A percentile compares a stretch with the other conserved stretches of the same genome.
phyloP scores from a whole-genome alignment of 2,329 filamentous ascomycete species.

The Phaeosphaeriaceae sp. region DNA sequence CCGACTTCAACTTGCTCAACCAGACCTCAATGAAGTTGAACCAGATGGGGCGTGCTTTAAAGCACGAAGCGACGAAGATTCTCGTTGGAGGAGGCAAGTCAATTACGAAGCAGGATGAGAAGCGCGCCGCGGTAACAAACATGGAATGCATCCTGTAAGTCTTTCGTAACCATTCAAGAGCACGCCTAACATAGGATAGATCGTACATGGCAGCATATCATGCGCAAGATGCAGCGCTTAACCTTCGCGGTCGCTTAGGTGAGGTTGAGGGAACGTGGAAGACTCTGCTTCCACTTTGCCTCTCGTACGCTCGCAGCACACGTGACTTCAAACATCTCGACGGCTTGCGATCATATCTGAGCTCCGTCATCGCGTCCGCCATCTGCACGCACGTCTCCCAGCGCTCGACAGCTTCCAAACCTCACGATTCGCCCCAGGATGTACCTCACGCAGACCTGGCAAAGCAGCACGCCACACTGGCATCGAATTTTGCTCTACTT shows the following conservation, averaged over 20 bases:
- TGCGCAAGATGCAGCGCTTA: slow-evolving; percentile 38
- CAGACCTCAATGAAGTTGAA: slow-evolving; percentile 50
- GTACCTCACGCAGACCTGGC: slow-evolving; percentile 28
- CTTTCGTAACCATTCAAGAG: not conserved
- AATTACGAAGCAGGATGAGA: slow-evolving; percentile 41
- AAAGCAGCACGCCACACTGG: slow-evolving; percentile 26
- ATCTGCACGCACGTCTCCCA: slow-evolving; percentile 45
- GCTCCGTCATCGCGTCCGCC: slow-evolving; percentile 48
- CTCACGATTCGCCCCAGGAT: slow-evolving; percentile 40
- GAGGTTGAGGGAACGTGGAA: slow-evolving; percentile 48
- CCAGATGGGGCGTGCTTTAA: slow-evolving; percentile 53
- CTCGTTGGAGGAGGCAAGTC: slow-evolving; percentile 31
- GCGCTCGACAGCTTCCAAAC: slow-evolving; percentile 25
- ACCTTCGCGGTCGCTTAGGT: slow-evolving; percentile 37
- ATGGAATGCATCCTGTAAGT: slow-evolving; percentile 55
- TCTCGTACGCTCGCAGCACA: slow-evolving; percentile 40
- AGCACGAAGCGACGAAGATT: slow-evolving; percentile 53
- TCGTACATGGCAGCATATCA: slow-evolving; percentile 49
- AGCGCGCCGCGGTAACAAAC: slow-evolving; percentile 50
- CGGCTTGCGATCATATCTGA: slow-evolving; percentile 51
- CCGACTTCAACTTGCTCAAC: slow-evolving; percentile 46
- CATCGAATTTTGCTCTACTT: slow-evolving; percentile 36
- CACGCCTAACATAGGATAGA: slow-evolving; percentile 30
- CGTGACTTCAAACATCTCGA: slow-evolving; percentile 47
- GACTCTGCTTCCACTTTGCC: slow-evolving; percentile 44